phyloP scores from a whole-genome alignment of 2,329 filamentous ascomycete genomes.

The Lachnellula cervina region DNA sequence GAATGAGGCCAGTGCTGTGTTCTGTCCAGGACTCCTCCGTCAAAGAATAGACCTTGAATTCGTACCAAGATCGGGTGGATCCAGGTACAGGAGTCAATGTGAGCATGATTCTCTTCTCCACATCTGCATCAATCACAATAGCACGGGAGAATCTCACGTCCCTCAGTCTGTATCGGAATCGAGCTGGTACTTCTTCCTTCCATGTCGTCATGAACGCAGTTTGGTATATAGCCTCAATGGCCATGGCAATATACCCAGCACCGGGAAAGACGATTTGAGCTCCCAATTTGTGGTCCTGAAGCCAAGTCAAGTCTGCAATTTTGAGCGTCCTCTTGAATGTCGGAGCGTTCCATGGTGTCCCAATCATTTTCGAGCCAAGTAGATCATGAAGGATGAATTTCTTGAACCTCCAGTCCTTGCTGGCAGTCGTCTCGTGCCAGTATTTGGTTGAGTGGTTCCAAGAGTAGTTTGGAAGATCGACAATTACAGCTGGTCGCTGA shows the following conservation, averaged over 20 bases:
- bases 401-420: constrained; percentile 40
- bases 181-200: background rate
- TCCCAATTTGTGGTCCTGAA: constrained; percentile 45
- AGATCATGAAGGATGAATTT: constrained; percentile 44
- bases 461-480: constrained; percentile 42
- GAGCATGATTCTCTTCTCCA: constrained; percentile 1
- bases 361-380: constrained; percentile 34
- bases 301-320: constrained; percentile 38
- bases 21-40: constrained; percentile 25
- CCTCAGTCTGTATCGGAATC: constrained; percentile 2
- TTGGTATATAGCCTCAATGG: constrained; percentile 3
- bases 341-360: background rate
- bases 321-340: constrained; percentile 9
- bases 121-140: constrained; percentile 5
- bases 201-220: background rate
- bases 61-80: constrained; percentile 19
- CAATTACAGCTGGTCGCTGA: background rate
- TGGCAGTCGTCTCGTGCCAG: constrained; percentile 48
- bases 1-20: constrained; percentile 24
- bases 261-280: constrained; percentile 45
- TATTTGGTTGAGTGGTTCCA: constrained; percentile 48
- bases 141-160: constrained; percentile 3
- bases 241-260: constrained; percentile 32
- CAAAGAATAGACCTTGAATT: constrained; percentile 27
- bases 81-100: background rate